Evolutionary conservation across 345 rosid genomes (phyloP), one percentile per base, ranked within the genome.

Genomic region (Abelmoschus esculentus): DNA sequence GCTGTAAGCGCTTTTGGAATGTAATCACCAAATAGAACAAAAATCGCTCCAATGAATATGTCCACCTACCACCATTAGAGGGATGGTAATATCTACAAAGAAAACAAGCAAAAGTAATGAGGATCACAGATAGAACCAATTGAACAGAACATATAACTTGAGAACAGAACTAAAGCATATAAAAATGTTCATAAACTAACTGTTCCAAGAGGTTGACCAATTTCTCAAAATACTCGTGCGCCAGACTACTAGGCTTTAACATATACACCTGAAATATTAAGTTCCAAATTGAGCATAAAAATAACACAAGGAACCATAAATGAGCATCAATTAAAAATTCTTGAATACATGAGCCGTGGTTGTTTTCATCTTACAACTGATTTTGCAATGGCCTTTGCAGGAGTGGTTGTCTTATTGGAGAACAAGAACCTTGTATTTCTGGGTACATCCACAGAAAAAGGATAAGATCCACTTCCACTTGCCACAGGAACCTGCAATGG

Each of bases 21-120:
- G 97, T 80, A 58, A 77, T 75, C 26, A 89, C 99, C 82, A 90
- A 79, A 81, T 88, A 69, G 55, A 88, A 76, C 83, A 95, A 83
- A 83, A 91, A 87, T 4, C 92, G 80, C 81, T 95, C 96, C 88
- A 95, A 75, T 69, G 97, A 87, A 83, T 89, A 91, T 72, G 99
- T 95, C 99, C 99, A 95, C 54, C 97, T 95, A 55, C 99, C 99
- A 71, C 99, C 99, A 77, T 91, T 95, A 65, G 99, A 95, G 19
- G 99, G 99, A 80, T 95, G 97, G 75, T 91, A 95, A 79, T 91
- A 91, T 75, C 99, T 95, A 85, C 61, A 74, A 52, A 61, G 18
- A 13, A 47, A 47, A 66, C 8, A 47, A 47, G 49, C 0, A 66
- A 66, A 28, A 65, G 73, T 22, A 72, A 74, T 18, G 31, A 64